Percentiles rank a stretch among this genome's conserved stretches.
Conservation (phyloP, 129 eudicot genomes). For the Artemisia argyi region DNA sequence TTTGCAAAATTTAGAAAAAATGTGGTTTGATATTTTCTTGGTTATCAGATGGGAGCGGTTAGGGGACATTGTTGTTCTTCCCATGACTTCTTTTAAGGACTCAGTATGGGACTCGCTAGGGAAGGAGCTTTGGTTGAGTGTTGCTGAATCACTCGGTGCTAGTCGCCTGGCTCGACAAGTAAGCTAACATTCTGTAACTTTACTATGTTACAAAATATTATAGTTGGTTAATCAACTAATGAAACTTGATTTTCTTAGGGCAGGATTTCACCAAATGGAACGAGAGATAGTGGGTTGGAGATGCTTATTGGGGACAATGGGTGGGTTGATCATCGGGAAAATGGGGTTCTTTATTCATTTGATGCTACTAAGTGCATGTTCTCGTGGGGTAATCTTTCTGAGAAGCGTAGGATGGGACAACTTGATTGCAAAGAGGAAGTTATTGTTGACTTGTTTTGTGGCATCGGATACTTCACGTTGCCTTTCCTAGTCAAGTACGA, state of each 20-base stretch:
- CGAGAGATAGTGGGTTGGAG: constrained; percentile 90
- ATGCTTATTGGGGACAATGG: constrained; percentile 86
- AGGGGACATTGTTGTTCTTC: constrained; percentile 91
- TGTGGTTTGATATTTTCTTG: neutral
- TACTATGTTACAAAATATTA: constrained; percentile 7
- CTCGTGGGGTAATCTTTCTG: constrained; percentile 99
- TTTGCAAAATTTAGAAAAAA: neutral
- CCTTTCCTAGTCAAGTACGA: constrained; percentile 92
- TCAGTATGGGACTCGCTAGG: constrained; percentile 66
- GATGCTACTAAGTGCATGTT: constrained; percentile 99
- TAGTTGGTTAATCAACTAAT: neutral
- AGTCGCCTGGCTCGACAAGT: constrained; percentile 97
- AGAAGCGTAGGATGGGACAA: constrained; percentile 85
- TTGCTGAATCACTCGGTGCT: constrained; percentile 83
- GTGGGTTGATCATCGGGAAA: constrained; percentile 95
- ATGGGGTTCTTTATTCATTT: constrained; percentile 89
- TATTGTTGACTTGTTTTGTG: constrained; percentile 89
- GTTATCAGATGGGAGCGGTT: constrained; percentile 89
- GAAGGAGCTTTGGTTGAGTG: constrained; percentile 67
- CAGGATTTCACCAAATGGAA: constrained; percentile 71
- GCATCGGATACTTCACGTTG: constrained; percentile 87
- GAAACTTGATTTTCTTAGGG: constrained; percentile 52
- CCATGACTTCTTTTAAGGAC: constrained; percentile 70
- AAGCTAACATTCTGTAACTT: constrained; percentile 23
- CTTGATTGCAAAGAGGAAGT: constrained; percentile 80